phyloP scores from a whole-genome alignment of 108 stramenopile genomes.

The Mediolabrus comicus region DNA sequence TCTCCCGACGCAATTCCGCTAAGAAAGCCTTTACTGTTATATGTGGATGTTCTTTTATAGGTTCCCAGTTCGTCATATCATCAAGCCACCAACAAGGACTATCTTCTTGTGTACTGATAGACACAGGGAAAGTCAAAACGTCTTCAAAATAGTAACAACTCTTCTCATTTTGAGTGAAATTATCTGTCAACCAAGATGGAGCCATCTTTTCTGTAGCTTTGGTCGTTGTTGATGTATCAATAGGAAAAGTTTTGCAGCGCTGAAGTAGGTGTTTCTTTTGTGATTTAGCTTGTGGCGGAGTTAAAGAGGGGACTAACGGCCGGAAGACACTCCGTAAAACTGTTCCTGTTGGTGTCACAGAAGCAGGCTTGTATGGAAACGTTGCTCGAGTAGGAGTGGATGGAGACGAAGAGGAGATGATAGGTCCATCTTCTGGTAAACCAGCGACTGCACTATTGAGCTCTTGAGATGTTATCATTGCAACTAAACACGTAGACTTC shows the following conservation, averaged over 20 bases:
- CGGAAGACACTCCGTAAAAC: neutral
- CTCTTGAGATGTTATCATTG: too few relatives aligned
- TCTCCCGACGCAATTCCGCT: neutral
- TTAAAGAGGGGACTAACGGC: neutral
- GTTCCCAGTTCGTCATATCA: conserved; percentile 2
- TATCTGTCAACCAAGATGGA: neutral
- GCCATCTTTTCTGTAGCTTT: neutral
- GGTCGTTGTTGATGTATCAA: neutral
- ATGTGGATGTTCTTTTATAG: neutral
- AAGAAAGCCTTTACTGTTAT: neutral
- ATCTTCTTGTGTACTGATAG: neutral
- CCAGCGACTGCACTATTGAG: too few relatives aligned
- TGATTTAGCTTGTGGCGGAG: neutral
- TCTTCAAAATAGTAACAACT: neutral
- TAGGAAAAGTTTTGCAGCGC: conserved; percentile 1
- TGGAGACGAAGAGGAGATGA: too few relatives aligned
- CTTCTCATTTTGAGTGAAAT: neutral
- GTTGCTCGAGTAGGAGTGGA: conserved; percentile 10
- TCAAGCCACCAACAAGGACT: conserved; percentile 17
- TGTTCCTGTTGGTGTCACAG: neutral
- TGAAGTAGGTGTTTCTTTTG: neutral
- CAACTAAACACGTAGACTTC: too few relatives aligned
- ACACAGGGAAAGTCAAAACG: neutral
- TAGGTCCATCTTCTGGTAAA: too few relatives aligned
- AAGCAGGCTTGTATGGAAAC: conserved; percentile 24